Base-by-base conservation (phyloP, 306 rosid species). In the Sindora glabra region DNA sequence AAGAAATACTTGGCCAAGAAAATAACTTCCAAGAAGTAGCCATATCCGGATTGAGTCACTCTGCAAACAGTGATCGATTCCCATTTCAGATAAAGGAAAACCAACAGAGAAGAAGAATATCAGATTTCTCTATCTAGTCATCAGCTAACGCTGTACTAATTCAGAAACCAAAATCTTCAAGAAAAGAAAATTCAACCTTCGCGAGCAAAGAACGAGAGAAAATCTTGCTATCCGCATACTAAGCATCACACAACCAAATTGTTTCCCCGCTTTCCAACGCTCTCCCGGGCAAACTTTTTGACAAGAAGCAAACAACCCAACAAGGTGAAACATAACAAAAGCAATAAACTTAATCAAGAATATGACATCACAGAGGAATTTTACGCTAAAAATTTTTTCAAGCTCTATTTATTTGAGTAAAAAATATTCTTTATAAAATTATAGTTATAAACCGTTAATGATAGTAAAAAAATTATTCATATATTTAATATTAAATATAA, bases 141-240 rank as follows among this genome's bases (percentile, higher is more conserved):
- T 32, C 46, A 36, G n/a, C 7, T 21, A 16, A 74, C 48, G 41
- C 48, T 30, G 49, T 17, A 24, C 13, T 4, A 69, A 57, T 40
- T 33, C 42, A 11, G 55, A 40, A 41, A 23, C 40, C 13, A 15
- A 23, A 27, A 27, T 48, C 47, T 51, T 36, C 16, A 7, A n/a
- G n/a, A 47, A 48, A 62, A 53, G 24, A 26, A 79, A 48, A 56
- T 57, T 68, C 23, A 70, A 86, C 97, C 97, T 86, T 89, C 14
- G 97, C 97, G 10, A 89, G 89, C 83, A 89, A 79, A 60, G 95
- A 79, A 46, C 92, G 87, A 38, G 92, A 79, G 73, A 83, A 86
- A 27, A 77, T 70, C 72, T 75, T 83, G 18, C 82, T 62, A 30
- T 89, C 92, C 0, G 87, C 89, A 71, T 65, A 62, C 36, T 75